Evolutionary conservation across 169 alveolate genomes (phyloP).

Genomic region (Eimeria tenella): DNA sequence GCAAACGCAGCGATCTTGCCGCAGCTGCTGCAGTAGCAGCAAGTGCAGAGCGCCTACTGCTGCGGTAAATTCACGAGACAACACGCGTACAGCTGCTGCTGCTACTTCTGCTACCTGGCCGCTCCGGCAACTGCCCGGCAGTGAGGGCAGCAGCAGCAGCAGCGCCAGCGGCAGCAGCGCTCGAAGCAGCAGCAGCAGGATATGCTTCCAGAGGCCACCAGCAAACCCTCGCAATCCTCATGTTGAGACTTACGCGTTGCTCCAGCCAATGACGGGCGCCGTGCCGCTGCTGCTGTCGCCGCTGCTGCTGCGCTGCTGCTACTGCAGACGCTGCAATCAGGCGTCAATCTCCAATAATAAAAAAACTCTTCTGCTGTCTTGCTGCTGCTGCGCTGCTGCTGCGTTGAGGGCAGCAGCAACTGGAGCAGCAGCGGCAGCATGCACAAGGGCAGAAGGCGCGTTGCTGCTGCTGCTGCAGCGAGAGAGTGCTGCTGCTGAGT

Average conservation of each 20-base stretch:
- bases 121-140: no score
- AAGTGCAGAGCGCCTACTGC: no score
- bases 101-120: no score
- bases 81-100: no score
- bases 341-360: neutral
- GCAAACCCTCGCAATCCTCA: neutral
- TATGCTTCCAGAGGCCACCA: neutral
- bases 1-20: neutral
- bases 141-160: neutral
- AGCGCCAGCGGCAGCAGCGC: neutral
- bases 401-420: slow-evolving; percentile 20
- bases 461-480: slow-evolving; percentile 12
- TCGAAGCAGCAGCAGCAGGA: neutral
- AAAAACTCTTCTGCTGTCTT: neutral
- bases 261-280: neutral
- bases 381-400: slow-evolving; percentile 35
- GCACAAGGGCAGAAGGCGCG: slow-evolving; percentile 44
- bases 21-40: neutral
- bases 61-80: no score
- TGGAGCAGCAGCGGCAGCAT: slow-evolving; percentile 34
- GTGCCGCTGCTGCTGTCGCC: neutral
- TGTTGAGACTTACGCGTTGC: neutral
- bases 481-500: slow-evolving; percentile 4
- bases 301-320: slow-evolving; percentile 18
- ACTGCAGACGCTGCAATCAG: slow-evolving; percentile 27